These are phyloP conservation scores for Chionographis japonica DNA, from an alignment of 106 monocot species.

Conservation along the genomic window DNA sequence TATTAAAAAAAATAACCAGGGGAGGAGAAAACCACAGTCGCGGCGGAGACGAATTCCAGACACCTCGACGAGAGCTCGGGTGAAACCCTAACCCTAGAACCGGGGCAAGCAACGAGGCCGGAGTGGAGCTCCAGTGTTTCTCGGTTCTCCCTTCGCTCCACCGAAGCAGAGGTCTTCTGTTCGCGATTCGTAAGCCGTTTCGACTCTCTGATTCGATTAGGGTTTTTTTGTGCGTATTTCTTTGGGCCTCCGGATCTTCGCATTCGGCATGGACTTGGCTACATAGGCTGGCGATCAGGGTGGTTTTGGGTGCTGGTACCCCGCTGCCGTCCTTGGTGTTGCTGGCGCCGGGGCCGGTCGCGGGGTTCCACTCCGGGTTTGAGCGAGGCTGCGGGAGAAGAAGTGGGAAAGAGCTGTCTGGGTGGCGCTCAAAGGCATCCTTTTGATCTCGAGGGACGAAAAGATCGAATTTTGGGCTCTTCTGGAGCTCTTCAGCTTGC, in stretches of 20 bases:
- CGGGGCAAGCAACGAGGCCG: background rate
- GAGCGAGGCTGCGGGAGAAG: background rate
- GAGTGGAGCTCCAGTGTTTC: background rate
- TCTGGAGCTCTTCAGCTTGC: background rate
- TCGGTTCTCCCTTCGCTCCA: background rate
- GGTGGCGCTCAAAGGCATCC: background rate
- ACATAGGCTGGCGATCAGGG: background rate
- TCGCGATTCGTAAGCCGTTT: too few relatives aligned
- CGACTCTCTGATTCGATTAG: too few relatives aligned
- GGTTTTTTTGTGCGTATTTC: too few relatives aligned
- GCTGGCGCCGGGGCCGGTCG: background rate
- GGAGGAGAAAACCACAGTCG: background rate
- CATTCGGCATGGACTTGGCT: background rate
- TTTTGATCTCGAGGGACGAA: background rate
- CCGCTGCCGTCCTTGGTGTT: background rate
- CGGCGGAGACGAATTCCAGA: too few relatives aligned
- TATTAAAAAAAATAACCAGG: background rate
- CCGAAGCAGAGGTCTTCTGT: too few relatives aligned
- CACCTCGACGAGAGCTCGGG: background rate
- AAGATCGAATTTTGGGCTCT: conserved; percentile 16
- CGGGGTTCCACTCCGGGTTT: background rate
- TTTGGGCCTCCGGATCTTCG: too few relatives aligned
- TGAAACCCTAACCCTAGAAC: conserved; percentile 26
- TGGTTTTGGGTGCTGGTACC: background rate
- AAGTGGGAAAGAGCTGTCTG: background rate